Percentiles rank a stretch among this genome's conserved stretches.
phyloP scores from a whole-genome alignment of 768 basidiomycete genomes.

The Scleroderma citrinum region DNA sequence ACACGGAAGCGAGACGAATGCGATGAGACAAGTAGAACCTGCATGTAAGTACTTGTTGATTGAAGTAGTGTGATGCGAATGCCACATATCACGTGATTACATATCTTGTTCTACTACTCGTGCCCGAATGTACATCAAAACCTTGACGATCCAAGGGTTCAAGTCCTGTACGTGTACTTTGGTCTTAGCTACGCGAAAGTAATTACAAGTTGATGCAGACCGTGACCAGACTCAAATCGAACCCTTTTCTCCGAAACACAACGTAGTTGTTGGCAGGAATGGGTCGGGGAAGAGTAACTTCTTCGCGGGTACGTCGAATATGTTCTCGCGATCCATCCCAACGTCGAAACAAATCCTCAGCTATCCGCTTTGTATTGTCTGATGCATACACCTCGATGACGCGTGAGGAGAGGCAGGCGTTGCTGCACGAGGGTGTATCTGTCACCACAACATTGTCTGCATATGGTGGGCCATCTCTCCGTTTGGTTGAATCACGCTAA shows the following conservation, averaged over 20 bases:
- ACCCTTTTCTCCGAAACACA: constrained; percentile 89
- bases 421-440: constrained; percentile 92
- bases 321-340: neutral
- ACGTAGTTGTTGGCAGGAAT: constrained; percentile 96
- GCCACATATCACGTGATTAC: constrained; percentile 20
- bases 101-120: neutral
- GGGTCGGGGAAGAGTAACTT: constrained; percentile 99
- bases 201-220: constrained; percentile 37
- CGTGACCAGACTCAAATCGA: constrained; percentile 90
- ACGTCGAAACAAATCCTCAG: constrained; percentile 30
- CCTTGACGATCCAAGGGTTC: constrained; percentile 90
- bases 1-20: no score
- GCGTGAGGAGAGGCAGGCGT: constrained; percentile 83
- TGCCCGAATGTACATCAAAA: constrained; percentile 71
- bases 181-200: neutral
- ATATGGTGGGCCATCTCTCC: constrained; percentile 50
- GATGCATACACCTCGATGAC: constrained; percentile 97
- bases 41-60: no score
- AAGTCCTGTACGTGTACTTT: constrained; percentile 75
- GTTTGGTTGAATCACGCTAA: neutral
- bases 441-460: constrained; percentile 87
- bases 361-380: constrained; percentile 95
- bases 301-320: constrained; percentile 68
- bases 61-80: constrained; percentile 1
- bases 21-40: no score